Evolutionary conservation across 2,329 filamentous ascomycete species (phyloP).

Genomic region (Trichoderma arundinaceum): DNA sequence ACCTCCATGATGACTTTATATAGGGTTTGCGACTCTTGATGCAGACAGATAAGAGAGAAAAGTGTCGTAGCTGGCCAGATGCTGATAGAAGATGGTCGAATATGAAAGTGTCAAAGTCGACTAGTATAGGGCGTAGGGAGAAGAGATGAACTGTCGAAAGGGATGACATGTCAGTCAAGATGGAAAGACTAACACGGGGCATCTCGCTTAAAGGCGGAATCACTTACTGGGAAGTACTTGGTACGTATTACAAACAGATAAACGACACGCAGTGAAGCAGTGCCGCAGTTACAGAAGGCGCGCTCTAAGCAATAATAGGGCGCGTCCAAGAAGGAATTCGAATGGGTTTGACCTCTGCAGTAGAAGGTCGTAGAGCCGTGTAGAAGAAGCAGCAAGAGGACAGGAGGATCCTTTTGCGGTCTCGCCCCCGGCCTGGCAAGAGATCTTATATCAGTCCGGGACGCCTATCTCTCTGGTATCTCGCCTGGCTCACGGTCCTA

Average conservation of each 20-base stretch:
- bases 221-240: slow-evolving; percentile 10
- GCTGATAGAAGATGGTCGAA: slow-evolving; percentile 17
- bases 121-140: slow-evolving; percentile 25
- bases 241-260: not conserved
- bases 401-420: not conserved
- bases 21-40: slow-evolving; percentile 11
- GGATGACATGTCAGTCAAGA: slow-evolving; percentile 26
- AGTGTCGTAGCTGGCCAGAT: slow-evolving; percentile 6
- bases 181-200: slow-evolving; percentile 13
- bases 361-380: slow-evolving; percentile 24
- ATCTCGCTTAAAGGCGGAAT: slow-evolving; percentile 4
- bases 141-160: slow-evolving; percentile 18
- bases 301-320: slow-evolving; percentile 3
- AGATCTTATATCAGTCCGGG: slow-evolving; percentile 22
- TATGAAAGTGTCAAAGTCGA: slow-evolving; percentile 19
- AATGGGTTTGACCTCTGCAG: not conserved
- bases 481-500: not conserved
- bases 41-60: slow-evolving; percentile 11
- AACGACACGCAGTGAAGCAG: slow-evolving; percentile 11
- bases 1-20: slow-evolving; percentile 21
- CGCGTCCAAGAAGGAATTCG: slow-evolving; percentile 1
- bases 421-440: slow-evolving; percentile 3
- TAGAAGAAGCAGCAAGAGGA: slow-evolving; percentile 26
- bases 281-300: slow-evolving; percentile 18
- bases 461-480: not conserved